phyloP scores from a whole-genome alignment of 83 land plant genomes.

The Isoetes engelmannii region DNA sequence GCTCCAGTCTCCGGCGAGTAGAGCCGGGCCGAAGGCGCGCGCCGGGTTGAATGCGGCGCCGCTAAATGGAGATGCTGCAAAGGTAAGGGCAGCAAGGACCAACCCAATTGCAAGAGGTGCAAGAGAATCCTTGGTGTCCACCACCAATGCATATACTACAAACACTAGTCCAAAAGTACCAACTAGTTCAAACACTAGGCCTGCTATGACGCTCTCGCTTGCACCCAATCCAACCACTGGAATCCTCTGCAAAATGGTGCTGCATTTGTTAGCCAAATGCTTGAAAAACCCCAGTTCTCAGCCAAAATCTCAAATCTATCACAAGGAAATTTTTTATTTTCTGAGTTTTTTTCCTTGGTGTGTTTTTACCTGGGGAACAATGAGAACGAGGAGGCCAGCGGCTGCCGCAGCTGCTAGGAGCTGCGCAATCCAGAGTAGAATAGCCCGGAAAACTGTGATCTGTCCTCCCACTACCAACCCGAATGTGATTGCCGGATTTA shows the following conservation, averaged over 20 bases:
- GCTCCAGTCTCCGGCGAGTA: constrained; percentile 25
- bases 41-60: constrained; percentile 85
- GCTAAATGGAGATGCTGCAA: constrained; percentile 62
- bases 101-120: constrained; percentile 56
- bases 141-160: constrained; percentile 56
- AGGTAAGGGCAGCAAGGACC: constrained; percentile 54
- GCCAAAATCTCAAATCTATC: too few relatives aligned
- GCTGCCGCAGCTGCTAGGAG: constrained; percentile 46
- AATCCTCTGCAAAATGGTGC: constrained; percentile 24
- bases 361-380: too few relatives aligned
- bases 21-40: constrained; percentile 64
- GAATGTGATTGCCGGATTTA: constrained; percentile 78
- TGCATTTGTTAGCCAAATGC: too few relatives aligned
- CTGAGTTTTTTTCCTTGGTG: too few relatives aligned
- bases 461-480: constrained; percentile 62
- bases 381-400: constrained; percentile 36
- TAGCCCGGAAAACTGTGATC: constrained; percentile 48
- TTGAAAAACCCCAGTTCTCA: too few relatives aligned
- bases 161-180: constrained; percentile 57
- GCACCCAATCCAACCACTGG: constrained; percentile 47
- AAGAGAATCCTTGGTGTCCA: constrained; percentile 18
- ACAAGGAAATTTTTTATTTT: too few relatives aligned
- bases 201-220: constrained; percentile 38
- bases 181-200: constrained; percentile 53
- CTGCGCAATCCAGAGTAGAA: constrained; percentile 62